These are phyloP conservation scores for Vigna nakashimae DNA, from an alignment of 306 rosid species.

Conservation along the genomic window DNA sequence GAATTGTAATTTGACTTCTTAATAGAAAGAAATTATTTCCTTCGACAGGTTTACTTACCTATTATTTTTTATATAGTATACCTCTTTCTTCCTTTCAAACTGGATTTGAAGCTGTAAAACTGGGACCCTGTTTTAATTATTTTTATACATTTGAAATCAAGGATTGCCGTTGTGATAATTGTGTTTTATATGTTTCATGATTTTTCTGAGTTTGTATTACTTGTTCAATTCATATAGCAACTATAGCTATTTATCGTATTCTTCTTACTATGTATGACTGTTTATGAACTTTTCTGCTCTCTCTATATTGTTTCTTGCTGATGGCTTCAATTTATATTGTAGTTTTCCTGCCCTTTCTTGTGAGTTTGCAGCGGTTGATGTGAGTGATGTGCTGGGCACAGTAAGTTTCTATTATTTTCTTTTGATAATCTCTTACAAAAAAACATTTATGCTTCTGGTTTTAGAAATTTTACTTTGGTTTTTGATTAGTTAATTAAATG, in stretches of 20 bases:
- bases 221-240: slow-evolving; percentile 25
- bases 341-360: slow-evolving; percentile 96
- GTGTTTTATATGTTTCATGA: slow-evolving; percentile 29
- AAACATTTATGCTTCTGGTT: slow-evolving; percentile 36
- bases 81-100: slow-evolving; percentile 30
- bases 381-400: slow-evolving; percentile 93
- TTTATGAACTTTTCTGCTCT: slow-evolving; percentile 27
- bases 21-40: slow-evolving; percentile 25
- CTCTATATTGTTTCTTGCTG: slow-evolving; percentile 37
- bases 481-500: slow-evolving; percentile 25
- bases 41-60: slow-evolving; percentile 19
- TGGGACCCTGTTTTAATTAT: slow-evolving; percentile 4
- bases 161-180: not conserved
- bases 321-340: slow-evolving; percentile 49
- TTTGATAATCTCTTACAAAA: slow-evolving; percentile 37
- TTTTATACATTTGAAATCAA: slow-evolving; percentile 16
- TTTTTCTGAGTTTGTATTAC: slow-evolving; percentile 26
- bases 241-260: slow-evolving; percentile 21
- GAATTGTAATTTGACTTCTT: slow-evolving; percentile 24
- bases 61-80: slow-evolving; percentile 13
- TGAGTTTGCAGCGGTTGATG: slow-evolving; percentile 93
- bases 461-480: slow-evolving; percentile 30
- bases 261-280: not conserved
- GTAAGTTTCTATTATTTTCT: slow-evolving; percentile 72
- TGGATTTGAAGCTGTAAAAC: slow-evolving; percentile 20